Evolutionary conservation across 2,329 filamentous ascomycete species (phyloP).

Genomic region (Sporothrix schenckii): DNA sequence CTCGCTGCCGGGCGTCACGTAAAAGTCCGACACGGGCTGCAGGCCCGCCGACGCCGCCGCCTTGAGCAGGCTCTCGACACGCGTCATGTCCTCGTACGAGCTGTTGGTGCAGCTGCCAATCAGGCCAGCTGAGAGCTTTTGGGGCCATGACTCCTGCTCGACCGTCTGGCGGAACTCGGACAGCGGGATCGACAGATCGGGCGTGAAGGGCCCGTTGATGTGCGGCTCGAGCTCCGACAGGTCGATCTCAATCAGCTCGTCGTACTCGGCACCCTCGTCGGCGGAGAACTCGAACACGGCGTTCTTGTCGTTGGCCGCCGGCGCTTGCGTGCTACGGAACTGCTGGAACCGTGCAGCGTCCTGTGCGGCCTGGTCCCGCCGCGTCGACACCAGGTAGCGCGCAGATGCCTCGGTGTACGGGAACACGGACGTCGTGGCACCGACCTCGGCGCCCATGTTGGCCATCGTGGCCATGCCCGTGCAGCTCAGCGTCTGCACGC

Average conservation of each 20-base stretch:
- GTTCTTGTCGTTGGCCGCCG: conserved; percentile 44
- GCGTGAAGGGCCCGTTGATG: conserved; percentile 96
- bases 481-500: conserved; percentile 83
- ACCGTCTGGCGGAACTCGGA: conserved; percentile 87
- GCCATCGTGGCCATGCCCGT: conserved; percentile 92
- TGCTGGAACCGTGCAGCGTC: conserved; percentile 64
- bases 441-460: conserved; percentile 88
- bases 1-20: conserved; percentile 94
- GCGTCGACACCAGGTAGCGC: conserved; percentile 83
- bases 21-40: conserved; percentile 87
- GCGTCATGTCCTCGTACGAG: conserved; percentile 98
- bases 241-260: conserved; percentile 88
- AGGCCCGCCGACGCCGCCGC: conserved; percentile 88
- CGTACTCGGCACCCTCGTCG: conserved; percentile 82
- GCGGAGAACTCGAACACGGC: conserved; percentile 69
- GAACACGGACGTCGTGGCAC: conserved; percentile 94
- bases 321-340: conserved; percentile 51
- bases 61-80: conserved; percentile 88
- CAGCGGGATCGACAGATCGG: conserved; percentile 89
- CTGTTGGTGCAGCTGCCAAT: conserved; percentile 99
- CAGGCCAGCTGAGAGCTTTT: conserved; percentile 85
- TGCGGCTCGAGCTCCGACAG: conserved; percentile 89
- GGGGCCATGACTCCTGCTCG: conserved; percentile 83
- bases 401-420: conserved; percentile 84
- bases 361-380: conserved; percentile 70